Evolutionary conservation across 371 early-diverging fungal genomes (phyloP), one percentile per base, ranked within the genome.

Genomic region (Mucor sp.): DNA sequence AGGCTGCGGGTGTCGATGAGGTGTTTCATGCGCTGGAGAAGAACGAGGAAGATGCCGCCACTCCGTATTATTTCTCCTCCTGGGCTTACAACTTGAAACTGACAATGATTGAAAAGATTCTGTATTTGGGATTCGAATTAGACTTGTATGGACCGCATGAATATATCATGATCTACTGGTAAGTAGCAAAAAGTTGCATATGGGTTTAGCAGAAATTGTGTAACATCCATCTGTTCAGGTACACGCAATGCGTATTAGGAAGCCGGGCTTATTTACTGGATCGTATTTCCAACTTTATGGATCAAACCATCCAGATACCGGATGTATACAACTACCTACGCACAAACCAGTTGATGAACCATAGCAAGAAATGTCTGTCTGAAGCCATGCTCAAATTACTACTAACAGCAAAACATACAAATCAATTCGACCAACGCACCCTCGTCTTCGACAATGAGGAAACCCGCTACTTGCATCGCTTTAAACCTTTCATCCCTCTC

Each of bases 1-100:
- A 81, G 62, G 78, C 74, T 6, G 67, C 69, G 19, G 62, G 53
- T 8, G 68, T 76, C 11, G 77, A 72, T 14, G 76, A 74, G 32
- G 74, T 78, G 0, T 70, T 75, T 19, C 77, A 78, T 57, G 60
- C 59, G 1, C 27, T 74, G 8, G 39, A 66, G 8, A 19, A 19
- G n/a, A 39, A n/a, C 3, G 19, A 58, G 32, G 53, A 68, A 6
- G 61, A 19, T 3, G 17, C 27, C 9, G 37, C 27, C 43, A 68
- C 27, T 12, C 85, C 88, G 5, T 89, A 81, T 55, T 88, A 86
- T 58, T 78, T 93, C 27, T 91, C 92, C 32, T 89, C 87, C 0
- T 94, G 93, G 93, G 85, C 81, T 6, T 93, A 90, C 68, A 81
- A 89, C 55, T 70, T 87, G 67, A 93, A 93, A 66, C 72, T 91